These are phyloP conservation scores for Trichoderma pleuroti DNA, from an alignment of 2,329 filamentous ascomycete genomes.

Conservation along the genomic window DNA sequence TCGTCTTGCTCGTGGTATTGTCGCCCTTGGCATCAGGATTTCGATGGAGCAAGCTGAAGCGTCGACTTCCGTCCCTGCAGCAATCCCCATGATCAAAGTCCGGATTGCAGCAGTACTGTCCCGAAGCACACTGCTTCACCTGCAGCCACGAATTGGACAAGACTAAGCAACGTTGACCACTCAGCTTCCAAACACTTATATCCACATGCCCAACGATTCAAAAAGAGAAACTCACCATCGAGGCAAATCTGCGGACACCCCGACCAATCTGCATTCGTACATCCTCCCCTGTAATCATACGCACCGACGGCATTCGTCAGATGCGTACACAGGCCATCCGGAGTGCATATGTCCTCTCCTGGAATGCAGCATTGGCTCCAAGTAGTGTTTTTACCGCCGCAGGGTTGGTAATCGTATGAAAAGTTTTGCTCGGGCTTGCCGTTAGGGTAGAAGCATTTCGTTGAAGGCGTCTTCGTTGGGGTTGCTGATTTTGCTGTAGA, in stretches of 20 bases:
- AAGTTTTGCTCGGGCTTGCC: not conserved
- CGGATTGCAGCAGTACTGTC: conserved; percentile 14
- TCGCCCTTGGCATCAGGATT: not conserved
- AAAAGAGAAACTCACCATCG: not conserved
- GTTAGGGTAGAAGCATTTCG: conserved; percentile 1
- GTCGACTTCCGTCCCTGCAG: not conserved
- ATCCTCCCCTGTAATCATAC: not conserved
- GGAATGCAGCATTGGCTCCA: conserved; percentile 3
- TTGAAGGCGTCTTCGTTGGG: too few relatives aligned
- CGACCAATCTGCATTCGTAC: conserved; percentile 7
- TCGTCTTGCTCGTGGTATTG: not conserved
- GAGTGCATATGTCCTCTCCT: not conserved
- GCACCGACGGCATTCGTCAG: not conserved
- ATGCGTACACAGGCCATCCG: not conserved
- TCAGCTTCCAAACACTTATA: not conserved
- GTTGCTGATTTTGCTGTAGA: too few relatives aligned
- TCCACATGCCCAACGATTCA: not conserved
- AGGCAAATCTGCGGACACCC: conserved; percentile 1
- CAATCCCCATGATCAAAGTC: conserved; percentile 8
- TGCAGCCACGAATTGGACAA: not conserved
- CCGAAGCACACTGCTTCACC: conserved; percentile 6
- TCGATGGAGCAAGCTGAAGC: not conserved
- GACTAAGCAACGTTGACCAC: not conserved
- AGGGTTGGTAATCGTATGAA: not conserved
- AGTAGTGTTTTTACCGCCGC: not conserved